A percentile compares a stretch with the other conserved stretches of the same genome.
These are phyloP conservation scores for Penicillium janthinellum DNA, from an alignment of 2,329 filamentous ascomycete genomes.

Conservation along the genomic window DNA sequence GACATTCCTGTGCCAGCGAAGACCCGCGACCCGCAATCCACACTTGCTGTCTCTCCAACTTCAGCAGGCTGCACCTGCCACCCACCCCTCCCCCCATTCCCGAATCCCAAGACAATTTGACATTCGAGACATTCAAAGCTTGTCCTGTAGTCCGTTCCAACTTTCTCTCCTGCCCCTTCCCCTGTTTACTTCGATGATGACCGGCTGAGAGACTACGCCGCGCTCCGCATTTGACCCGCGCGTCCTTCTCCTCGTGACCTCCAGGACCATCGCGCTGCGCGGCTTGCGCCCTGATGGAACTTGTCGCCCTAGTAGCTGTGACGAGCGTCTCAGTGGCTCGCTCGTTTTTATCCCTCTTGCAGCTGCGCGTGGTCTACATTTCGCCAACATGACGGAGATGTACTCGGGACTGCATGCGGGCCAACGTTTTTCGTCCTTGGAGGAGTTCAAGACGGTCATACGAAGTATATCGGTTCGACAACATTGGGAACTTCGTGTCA, in stretches of 20 bases:
- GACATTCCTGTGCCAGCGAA: slow-evolving; percentile 7
- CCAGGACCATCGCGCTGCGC: slow-evolving; percentile 4
- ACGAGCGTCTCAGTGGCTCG: slow-evolving; percentile 19
- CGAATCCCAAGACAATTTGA: neutral
- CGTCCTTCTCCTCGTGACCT: slow-evolving; percentile 9
- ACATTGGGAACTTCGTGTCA: slow-evolving; percentile 45
- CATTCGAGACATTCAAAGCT: neutral
- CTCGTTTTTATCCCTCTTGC: slow-evolving; percentile 14
- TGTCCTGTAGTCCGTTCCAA: neutral
- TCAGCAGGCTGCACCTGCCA: neutral
- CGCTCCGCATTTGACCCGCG: slow-evolving; percentile 14
- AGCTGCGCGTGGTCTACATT: slow-evolving; percentile 11
- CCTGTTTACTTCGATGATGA: slow-evolving; percentile 13
- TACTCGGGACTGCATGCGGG: slow-evolving; percentile 43
- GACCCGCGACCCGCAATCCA: slow-evolving; percentile 3
- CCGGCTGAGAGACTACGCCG: slow-evolving; percentile 17
- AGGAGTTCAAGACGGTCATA: slow-evolving; percentile 43
- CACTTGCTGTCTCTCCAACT: neutral
- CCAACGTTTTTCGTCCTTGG: slow-evolving; percentile 42
- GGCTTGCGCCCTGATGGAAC: slow-evolving; percentile 31
- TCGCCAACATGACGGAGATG: slow-evolving; percentile 40
- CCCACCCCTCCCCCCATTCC: no score
- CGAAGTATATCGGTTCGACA: slow-evolving; percentile 45
- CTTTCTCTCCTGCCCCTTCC: neutral
- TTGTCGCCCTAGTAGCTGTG: slow-evolving; percentile 17